phyloP scores from a whole-genome alignment of 2,329 filamentous ascomycete genomes.

The Botrytis sinoallii region DNA sequence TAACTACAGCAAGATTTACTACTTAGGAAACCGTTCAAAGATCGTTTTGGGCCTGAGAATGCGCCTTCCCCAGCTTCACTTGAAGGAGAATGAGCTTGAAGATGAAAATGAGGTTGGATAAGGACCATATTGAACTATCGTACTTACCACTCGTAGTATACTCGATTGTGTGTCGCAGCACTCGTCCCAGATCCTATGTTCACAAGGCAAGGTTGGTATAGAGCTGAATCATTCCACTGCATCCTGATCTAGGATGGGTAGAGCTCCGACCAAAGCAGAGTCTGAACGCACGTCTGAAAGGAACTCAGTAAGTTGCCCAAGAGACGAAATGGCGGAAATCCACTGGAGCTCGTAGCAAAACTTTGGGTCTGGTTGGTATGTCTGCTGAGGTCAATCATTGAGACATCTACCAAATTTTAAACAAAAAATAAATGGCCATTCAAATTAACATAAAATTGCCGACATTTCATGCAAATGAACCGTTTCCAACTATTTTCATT shows the following conservation, averaged over 20 bases:
- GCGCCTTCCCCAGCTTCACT: too few relatives aligned
- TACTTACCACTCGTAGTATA: neutral
- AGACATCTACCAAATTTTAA: neutral
- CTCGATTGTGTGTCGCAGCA: neutral
- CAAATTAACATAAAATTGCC: neutral
- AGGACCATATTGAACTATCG: neutral
- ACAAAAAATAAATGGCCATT: neutral
- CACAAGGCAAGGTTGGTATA: neutral
- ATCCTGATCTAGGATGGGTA: neutral
- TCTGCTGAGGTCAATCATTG: neutral
- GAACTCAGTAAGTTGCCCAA: neutral
- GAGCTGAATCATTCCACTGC: neutral
- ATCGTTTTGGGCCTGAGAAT: too few relatives aligned
- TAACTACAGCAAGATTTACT: too few relatives aligned
- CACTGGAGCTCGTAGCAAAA: too few relatives aligned
- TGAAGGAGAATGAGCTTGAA: too few relatives aligned
- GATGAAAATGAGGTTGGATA: too few relatives aligned
- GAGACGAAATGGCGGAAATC: neutral
- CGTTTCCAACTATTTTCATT: neutral
- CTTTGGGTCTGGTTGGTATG: too few relatives aligned
- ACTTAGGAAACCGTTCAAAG: too few relatives aligned
- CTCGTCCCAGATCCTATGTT: neutral
- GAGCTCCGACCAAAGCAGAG: neutral
- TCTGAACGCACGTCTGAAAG: neutral
- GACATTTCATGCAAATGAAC: neutral